Percentiles rank a stretch among this genome's conserved stretches.
Evolutionary conservation across 176 grass and related monocot species (phyloP).

Genomic region (Musa itinerans): DNA sequence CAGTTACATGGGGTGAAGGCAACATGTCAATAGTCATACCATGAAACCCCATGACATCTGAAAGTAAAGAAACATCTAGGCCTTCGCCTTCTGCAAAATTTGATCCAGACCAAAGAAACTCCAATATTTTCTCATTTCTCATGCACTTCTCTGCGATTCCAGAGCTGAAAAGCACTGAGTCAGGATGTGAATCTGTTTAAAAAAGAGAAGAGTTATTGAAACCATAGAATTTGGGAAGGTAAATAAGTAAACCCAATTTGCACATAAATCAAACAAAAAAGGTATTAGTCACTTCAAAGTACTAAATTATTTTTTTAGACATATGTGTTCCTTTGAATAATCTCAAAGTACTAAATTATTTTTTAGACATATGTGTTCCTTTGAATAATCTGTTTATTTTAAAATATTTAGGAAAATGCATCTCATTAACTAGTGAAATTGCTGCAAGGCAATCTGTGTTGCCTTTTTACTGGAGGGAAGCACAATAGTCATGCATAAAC

Average conservation of each 20-base stretch:
- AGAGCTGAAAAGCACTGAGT: conserved; percentile 52
- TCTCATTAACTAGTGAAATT: no score
- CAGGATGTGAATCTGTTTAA: conserved; percentile 47
- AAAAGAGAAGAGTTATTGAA: background rate
- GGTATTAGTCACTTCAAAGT: background rate
- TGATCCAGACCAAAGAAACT: conserved; percentile 60
- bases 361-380: no score
- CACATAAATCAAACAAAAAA: background rate
- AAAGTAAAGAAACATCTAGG: conserved; percentile 40
- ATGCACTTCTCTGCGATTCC: conserved; percentile 56
- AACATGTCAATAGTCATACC: conserved; percentile 30
- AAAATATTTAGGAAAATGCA: no score
- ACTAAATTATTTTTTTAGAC: background rate
- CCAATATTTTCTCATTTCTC: conserved; percentile 61
- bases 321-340: no score
- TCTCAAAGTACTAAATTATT: background rate
- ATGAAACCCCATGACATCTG: conserved; percentile 39
- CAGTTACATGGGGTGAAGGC: conserved; percentile 22
- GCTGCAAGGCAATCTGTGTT: no score
- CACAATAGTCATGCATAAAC: no score
- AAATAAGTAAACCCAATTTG: background rate
- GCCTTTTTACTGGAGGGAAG: no score
- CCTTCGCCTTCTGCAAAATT: conserved; percentile 13
- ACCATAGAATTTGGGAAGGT: background rate
- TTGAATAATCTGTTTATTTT: no score